Evolutionary conservation across 2,329 filamentous ascomycete genomes (phyloP).

Genomic region (Rhinocladiella similis): DNA sequence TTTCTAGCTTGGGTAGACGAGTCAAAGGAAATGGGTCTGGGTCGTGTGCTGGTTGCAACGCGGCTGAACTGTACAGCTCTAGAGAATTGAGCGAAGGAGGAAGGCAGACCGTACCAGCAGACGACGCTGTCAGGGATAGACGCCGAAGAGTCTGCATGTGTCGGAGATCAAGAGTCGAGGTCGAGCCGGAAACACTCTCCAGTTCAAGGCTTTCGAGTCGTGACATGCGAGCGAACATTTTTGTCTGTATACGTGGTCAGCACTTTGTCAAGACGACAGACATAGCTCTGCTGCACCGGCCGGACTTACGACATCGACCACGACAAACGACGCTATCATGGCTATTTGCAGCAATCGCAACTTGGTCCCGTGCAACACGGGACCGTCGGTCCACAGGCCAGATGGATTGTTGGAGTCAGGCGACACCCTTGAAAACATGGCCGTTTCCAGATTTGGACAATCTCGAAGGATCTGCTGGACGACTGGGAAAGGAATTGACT

Average conservation of each 20-base stretch:
- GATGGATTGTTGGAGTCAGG: background rate
- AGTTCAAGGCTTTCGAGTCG: no score
- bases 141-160: background rate
- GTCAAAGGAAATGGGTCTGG: background rate
- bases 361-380: no score
- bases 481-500: background rate
- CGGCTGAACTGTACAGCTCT: background rate
- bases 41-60: background rate
- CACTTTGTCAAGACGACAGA: background rate
- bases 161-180: background rate
- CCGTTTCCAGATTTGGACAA: constrained; percentile 7
- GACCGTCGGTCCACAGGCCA: no score
- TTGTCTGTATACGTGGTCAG: background rate
- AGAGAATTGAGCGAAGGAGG: background rate
- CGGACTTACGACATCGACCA: no score
- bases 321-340: no score
- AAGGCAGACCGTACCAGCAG: background rate
- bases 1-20: background rate
- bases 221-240: no score
- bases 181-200: no score
- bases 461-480: constrained; percentile 1
- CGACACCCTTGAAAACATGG: constrained; percentile 3
- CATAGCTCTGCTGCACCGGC: no score
- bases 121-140: no score
- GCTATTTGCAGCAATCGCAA: no score